Evolutionary conservation across 768 basidiomycete genomes (phyloP), one percentile per base, ranked within the genome.

Genomic region (Sporobolomyces phaffii): DNA sequence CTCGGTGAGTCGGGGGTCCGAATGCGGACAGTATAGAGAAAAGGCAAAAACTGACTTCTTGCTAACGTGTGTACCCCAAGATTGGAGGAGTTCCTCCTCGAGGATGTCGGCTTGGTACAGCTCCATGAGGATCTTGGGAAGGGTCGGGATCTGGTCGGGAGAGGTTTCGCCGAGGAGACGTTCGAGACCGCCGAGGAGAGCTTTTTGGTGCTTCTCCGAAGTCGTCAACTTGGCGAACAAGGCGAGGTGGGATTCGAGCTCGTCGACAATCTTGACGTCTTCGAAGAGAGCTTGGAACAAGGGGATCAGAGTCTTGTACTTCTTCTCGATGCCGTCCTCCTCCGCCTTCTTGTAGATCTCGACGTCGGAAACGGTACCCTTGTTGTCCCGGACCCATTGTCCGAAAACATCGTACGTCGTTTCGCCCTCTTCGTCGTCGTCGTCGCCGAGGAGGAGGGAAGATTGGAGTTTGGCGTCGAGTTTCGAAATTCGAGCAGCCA

Each of bases 161-260:
- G 90, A 79, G 24, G 83, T 78, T 63, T 90, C 79, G 53, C 90
- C 94, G 56, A 89, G 84, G 62, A 86, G 81, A 22, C 90, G 88
- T 77, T 99, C 96, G 53, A 98, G 80, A 58, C 96, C 96, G 31
- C 96, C 96, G 10, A 98, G 82, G 34, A 99, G 80, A 0, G 92
- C 82, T 79, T 98, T 99, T 78, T 96, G 91, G 74, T 94, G 90
- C 78, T 92, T 97, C 81, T 98, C 94, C 3, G 88, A 87, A 0
- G 87, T 87, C 53, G 89, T 86, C 83, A 93, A 84, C 83, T 91
- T 92, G 60, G 81, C 82, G 60, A 97, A 82, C 8, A 98, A 76
- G 9, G 87, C 77, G 2, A 83, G 82, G 73, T 88, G 90, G 24
- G 62, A 63, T n/a, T 79, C 70, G 33, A 79, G 73, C 69, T 77